Evolutionary conservation across 768 basidiomycete species (phyloP), one percentile per base, ranked within the genome.

Genomic region (Leccinum subtestaceum): DNA sequence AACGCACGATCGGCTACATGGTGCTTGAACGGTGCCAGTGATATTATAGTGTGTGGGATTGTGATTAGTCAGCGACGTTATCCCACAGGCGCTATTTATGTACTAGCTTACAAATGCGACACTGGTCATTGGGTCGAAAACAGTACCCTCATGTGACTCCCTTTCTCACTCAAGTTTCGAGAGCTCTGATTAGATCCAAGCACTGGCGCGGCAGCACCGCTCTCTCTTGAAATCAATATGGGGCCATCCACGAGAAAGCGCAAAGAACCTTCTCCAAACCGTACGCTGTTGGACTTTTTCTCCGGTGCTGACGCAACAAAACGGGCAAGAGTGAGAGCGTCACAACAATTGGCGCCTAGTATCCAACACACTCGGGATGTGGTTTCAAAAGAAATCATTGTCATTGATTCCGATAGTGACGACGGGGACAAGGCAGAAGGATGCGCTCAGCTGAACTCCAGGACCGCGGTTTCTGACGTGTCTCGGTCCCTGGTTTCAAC

Each of bases 391-490:
- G 81, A 86, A 62, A 66, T 86, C 61, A 86, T 87, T 50, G 71
- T 86, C 57, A 81, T 88, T 56, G 85, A 87, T 67, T 86, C 85
- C 19, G 86, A 86, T 63, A 80, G 80, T 53, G 85, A 86, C 27
- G 69, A 70, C 4, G 65, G 32, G n/a, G 51, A 19, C 54, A 43
- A 45, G 17, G 45, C 45, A 38, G 46, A 52, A 27, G 8, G 32
- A 40, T 23, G 34, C 0, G 4, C 19, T 50, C 53, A 17, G 29
- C 23, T 15, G 9, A 40, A 31, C 19, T 21, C 29, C 12, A 7
- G 21, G 4, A 27, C 25, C 17, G 36, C 12, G 25, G 31, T 15
- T 10, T 57, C 43, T 25, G 52, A 50, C 49, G 19, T 29, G 7
- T n/a, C 15, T 23, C 55, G 3, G 21, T 40, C 56, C 40, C n/a